phyloP scores from a whole-genome alignment of 2,329 filamentous ascomycete species.

The Penicillium thymicola region DNA sequence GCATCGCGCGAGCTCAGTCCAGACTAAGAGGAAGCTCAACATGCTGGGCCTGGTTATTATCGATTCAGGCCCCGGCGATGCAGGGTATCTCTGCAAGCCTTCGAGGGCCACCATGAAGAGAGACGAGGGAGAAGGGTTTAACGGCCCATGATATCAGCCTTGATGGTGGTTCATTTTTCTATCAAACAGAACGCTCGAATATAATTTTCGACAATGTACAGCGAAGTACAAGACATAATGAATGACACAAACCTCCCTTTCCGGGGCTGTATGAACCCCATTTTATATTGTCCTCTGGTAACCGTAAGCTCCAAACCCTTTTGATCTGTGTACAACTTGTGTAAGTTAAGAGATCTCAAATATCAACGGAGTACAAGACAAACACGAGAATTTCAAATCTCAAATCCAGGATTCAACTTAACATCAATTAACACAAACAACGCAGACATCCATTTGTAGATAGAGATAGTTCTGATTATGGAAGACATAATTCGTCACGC shows the following conservation, averaged over 20 bases:
- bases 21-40: not conserved
- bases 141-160: not conserved
- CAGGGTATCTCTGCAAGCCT: not conserved
- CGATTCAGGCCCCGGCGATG: not conserved
- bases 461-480: constrained; percentile 7
- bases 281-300: not conserved
- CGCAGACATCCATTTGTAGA: not conserved
- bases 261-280: not conserved
- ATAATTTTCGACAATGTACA: not conserved
- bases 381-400: not conserved
- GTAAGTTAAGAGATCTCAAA: not conserved
- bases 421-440: constrained; percentile 3
- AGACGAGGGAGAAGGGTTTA: not conserved
- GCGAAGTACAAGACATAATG: not conserved
- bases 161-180: not conserved
- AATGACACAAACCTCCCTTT: not conserved
- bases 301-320: not conserved
- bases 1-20: not conserved
- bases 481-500: constrained; percentile 9
- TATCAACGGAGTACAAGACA: not conserved
- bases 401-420: not conserved
- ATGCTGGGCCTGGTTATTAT: not conserved
- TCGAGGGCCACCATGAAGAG: not conserved
- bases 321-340: not conserved
- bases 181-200: not conserved